Conservation (phyloP, 257 asterid species). For the Solanum clarkiae region DNA sequence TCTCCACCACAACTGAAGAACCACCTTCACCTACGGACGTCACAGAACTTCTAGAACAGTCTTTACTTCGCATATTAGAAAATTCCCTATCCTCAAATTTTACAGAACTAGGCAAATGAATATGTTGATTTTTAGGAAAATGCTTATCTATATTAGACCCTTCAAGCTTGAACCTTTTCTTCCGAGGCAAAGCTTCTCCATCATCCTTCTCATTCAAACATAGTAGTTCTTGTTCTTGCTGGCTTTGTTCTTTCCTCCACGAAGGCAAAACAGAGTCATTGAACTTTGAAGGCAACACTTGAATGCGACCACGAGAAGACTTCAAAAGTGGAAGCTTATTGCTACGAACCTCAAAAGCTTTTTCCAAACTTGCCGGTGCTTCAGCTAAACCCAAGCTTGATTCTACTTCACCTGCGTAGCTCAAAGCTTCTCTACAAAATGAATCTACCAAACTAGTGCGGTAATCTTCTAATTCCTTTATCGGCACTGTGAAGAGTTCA, state of each 20-base stretch:
- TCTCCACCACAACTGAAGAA: conserved; percentile 26
- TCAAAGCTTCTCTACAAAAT: conserved; percentile 14
- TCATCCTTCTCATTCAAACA: conserved; percentile 12
- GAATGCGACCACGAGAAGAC: conserved; percentile 74
- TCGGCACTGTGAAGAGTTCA: conserved; percentile 31
- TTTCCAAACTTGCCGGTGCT: conserved; percentile 4
- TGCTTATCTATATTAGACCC: conserved; percentile 15
- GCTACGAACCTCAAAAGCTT: conserved; percentile 4
- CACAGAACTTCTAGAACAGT: conserved; percentile 37
- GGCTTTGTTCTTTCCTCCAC: conserved; percentile 50
- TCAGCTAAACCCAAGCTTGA: neutral
- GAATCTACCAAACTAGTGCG: conserved; percentile 17
- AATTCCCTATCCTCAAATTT: neutral
- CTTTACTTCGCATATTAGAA: neutral
- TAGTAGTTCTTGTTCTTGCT: conserved; percentile 10
- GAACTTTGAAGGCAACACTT: conserved; percentile 45
- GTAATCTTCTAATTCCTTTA: conserved; percentile 30
- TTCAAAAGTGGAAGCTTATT: conserved; percentile 42
- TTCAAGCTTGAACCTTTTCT: conserved; percentile 32
- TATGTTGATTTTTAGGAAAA: neutral
- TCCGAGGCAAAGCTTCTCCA: conserved; percentile 1
- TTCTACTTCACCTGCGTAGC: conserved; percentile 10
- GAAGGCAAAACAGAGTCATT: conserved; percentile 52
- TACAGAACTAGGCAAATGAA: neutral
- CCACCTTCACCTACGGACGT: conserved; percentile 40